A percentile compares a stretch with the other conserved stretches of the same genome.
Conservation (phyloP, 2,329 filamentous ascomycete genomes). For the Fusarium sp. region DNA sequence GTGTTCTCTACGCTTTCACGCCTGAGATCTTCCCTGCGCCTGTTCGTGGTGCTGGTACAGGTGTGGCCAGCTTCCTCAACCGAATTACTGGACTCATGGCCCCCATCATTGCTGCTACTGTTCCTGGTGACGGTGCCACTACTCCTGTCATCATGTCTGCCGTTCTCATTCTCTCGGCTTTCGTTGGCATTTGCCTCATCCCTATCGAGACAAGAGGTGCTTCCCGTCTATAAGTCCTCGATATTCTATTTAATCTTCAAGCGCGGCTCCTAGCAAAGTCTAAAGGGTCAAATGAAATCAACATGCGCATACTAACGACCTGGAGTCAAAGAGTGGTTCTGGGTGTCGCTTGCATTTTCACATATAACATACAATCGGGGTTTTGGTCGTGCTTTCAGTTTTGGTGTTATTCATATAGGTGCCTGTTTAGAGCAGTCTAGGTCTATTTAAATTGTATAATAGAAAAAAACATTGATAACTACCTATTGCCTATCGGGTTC, state of each 20-base stretch:
- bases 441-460: constrained; percentile 35
- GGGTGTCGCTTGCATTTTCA: constrained; percentile 30
- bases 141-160: constrained; percentile 69
- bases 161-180: constrained; percentile 66
- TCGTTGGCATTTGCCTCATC: constrained; percentile 68
- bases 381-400: constrained; percentile 10
- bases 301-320: constrained; percentile 35
- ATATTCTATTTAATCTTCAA: constrained; percentile 6
- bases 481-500: constrained; percentile 52
- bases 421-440: constrained; percentile 14
- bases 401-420: constrained; percentile 22
- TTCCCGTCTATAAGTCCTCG: constrained; percentile 60
- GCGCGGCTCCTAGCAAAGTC: neutral
- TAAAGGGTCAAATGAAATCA: constrained; percentile 3
- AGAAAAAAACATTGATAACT: constrained; percentile 7
- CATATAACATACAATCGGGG: constrained; percentile 16
- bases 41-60: constrained; percentile 76
- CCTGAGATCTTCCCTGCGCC: constrained; percentile 81
- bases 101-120: constrained; percentile 72
- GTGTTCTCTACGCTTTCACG: constrained; percentile 80
- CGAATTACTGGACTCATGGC: constrained; percentile 74
- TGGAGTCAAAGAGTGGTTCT: constrained; percentile 39
- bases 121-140: constrained; percentile 67
- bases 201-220: constrained; percentile 72
- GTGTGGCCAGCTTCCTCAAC: constrained; percentile 78